Evolutionary conservation across 163 green algal genomes (phyloP), one percentile per base, ranked within the genome.

Genomic region (Scenedesmus sp.): DNA sequence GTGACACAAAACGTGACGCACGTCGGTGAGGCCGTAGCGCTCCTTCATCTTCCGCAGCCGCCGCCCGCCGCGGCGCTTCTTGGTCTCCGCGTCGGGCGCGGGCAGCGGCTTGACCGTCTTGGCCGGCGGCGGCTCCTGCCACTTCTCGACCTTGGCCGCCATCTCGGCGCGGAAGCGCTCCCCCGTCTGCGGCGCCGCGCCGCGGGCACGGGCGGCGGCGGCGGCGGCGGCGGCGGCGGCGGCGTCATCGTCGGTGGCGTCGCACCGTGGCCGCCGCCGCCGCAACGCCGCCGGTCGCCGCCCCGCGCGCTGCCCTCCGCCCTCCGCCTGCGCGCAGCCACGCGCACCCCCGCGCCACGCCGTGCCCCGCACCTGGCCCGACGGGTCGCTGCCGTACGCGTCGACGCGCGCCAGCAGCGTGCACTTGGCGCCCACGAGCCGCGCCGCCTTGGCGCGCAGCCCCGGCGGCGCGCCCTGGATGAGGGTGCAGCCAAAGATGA

Each of bases 91-190:
- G 77, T 99, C 96, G 0, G 96, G 96, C 22, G 91, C 80, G 0
- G 93, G 90, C 83, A 99, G 88, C 50, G 93, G 93, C 85, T 96
- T 97, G 60, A 94, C 83, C 4, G 88, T 91, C 85, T 96, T 97
- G 24, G 95, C 94, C 9, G 95, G 96, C 20, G 96, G 92, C 53
- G 94, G 95, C 87, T 99, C 96, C 89, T 99, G 95, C 95, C 93
- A 98, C 88, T 98, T 98, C 15, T 97, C 94, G 20, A 99, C 94
- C 79, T 98, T 98, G 20, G 82, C 71, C 11, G 81, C 29, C 71
- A 80, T 80, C 15, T 80, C 71, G 28, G 18, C 29, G 7, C 28
- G 63, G 71, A 80, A 80, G 57, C 71, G 71, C 58, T 80, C 36
- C 11, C 71, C 71, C 2, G 71, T 80, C 60, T 76, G 67, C 2